These are phyloP conservation scores for Saraca asoca DNA, from an alignment of 331 rosid species.

Conservation along the genomic window DNA sequence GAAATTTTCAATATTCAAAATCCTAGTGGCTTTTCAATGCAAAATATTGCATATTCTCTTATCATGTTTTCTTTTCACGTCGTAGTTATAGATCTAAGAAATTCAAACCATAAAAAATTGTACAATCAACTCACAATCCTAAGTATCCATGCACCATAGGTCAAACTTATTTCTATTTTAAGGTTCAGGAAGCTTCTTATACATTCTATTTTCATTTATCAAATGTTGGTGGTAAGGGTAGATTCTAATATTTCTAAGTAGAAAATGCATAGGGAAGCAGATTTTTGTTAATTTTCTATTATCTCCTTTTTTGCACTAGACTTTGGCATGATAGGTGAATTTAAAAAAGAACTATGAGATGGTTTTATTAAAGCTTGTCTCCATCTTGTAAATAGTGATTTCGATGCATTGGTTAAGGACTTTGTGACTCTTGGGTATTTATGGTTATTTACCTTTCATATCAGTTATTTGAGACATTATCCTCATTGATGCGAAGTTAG, in stretches of 20 bases:
- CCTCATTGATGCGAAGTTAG: slow-evolving; percentile 15
- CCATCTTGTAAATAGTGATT: slow-evolving; percentile 96
- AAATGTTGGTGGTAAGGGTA: background rate
- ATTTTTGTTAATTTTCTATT: background rate
- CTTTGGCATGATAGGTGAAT: slow-evolving; percentile 98
- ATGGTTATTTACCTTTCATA: slow-evolving; percentile 32
- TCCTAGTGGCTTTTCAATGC: background rate
- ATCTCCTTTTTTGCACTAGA: slow-evolving; percentile 47
- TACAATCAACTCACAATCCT: no score
- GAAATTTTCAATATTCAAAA: slow-evolving; percentile 5
- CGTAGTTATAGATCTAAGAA: slow-evolving; percentile 3
- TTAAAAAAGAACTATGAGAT: slow-evolving; percentile 79
- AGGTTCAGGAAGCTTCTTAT: no score
- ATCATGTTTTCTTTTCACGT: slow-evolving; percentile 18
- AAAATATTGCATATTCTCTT: background rate
- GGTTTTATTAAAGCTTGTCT: slow-evolving; percentile 95
- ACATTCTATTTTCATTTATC: background rate
- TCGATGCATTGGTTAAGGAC: slow-evolving; percentile 83
- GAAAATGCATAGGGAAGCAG: background rate
- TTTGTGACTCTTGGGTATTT: slow-evolving; percentile 93
- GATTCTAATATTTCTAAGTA: slow-evolving; percentile 5
- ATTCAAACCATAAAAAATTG: no score
- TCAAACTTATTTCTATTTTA: no score
- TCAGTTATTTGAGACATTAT: slow-evolving; percentile 23
- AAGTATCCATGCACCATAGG: no score